Evolutionary conservation across 179 eudicot species (phyloP).

Genomic region (Silene coronaria): DNA sequence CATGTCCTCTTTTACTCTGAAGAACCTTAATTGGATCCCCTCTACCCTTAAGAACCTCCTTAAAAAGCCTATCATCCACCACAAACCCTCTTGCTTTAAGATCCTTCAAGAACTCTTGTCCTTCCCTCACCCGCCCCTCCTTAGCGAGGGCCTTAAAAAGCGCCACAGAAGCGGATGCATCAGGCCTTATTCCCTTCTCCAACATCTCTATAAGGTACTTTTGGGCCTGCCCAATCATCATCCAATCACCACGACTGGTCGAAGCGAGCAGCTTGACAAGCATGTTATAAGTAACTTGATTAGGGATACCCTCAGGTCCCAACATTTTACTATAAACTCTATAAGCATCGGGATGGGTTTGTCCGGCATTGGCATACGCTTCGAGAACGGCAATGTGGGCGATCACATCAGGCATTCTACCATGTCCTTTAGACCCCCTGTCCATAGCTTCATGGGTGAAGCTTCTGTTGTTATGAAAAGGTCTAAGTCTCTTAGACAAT

Average conservation of each 20-base stretch:
- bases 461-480: conserved; percentile 19
- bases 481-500: conserved; percentile 49
- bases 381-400: conserved; percentile 81
- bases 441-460: conserved; percentile 65
- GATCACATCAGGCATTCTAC: conserved; percentile 69
- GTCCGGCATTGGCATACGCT: conserved; percentile 58
- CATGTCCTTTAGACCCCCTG: conserved; percentile 50
- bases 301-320: conserved; percentile 57
- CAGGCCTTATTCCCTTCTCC: conserved; percentile 53
- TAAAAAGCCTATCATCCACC: conserved; percentile 32
- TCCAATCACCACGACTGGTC: conserved; percentile 25
- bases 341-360: conserved; percentile 36
- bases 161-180: conserved; percentile 39
- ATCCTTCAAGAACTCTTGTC: conserved; percentile 46
- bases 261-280: conserved; percentile 49
- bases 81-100: conserved; percentile 48
- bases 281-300: conserved; percentile 61
- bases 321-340: conserved; percentile 55
- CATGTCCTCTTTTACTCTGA: conserved; percentile 39
- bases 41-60: conserved; percentile 5
- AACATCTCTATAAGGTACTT: conserved; percentile 64
- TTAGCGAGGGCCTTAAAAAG: conserved; percentile 49
- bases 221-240: conserved; percentile 42
- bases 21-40: conserved; percentile 44
- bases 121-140: conserved; percentile 52